Percentiles rank a stretch among this genome's conserved stretches.
phyloP scores from a whole-genome alignment of 345 rosid species.

The Salix brachista region DNA sequence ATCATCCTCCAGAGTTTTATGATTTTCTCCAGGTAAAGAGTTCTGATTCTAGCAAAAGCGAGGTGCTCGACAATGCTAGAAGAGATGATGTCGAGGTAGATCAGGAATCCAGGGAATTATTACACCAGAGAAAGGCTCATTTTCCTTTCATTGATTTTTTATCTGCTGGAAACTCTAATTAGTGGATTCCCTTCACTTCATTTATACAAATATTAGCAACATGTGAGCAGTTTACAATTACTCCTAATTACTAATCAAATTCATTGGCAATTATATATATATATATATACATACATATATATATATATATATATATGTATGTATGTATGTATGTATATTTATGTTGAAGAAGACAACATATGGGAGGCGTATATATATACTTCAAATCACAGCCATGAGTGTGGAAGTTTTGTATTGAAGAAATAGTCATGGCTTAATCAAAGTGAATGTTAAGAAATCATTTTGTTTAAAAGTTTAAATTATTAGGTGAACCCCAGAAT shows the following conservation, averaged over 20 bases:
- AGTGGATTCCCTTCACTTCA: background rate
- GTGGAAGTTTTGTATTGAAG: too few relatives aligned
- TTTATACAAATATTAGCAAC: background rate
- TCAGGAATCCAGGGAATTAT: slow-evolving; percentile 31
- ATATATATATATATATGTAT: too few relatives aligned
- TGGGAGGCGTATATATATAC: too few relatives aligned
- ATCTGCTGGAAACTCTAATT: slow-evolving; percentile 34
- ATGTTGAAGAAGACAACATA: background rate
- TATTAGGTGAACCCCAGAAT: too few relatives aligned
- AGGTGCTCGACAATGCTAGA: slow-evolving; percentile 39
- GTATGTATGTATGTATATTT: background rate
- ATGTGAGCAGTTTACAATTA: background rate
- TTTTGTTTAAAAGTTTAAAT: too few relatives aligned
- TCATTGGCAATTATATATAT: background rate
- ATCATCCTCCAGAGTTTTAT: slow-evolving; percentile 46
- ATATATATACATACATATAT: too few relatives aligned
- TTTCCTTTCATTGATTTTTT: slow-evolving; percentile 59
- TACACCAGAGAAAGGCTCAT: slow-evolving; percentile 17
- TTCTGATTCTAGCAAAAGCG: slow-evolving; percentile 52
- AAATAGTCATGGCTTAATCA: too few relatives aligned
- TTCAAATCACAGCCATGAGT: too few relatives aligned
- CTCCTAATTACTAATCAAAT: background rate
- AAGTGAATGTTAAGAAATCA: too few relatives aligned
- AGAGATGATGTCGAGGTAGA: slow-evolving; percentile 51
- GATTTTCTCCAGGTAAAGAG: slow-evolving; percentile 63